Conservation (phyloP, 2,329 filamentous ascomycete species). For the Ilyonectria sp. region DNA sequence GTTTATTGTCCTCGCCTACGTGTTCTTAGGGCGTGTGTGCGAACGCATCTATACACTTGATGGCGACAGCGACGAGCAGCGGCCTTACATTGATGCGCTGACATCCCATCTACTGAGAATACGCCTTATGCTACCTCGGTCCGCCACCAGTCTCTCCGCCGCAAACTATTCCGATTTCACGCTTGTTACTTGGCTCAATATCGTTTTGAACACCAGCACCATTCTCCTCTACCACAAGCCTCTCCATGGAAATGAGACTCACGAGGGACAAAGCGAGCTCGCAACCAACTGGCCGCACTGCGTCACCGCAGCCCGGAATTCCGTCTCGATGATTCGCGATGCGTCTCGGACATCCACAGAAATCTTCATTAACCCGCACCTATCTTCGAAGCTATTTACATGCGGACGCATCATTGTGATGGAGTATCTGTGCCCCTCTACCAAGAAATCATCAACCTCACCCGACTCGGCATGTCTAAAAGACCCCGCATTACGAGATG, state of each 20-base stretch:
- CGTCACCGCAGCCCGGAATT: conserved; percentile 38
- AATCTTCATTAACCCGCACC: conserved; percentile 39
- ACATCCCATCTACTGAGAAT: conserved; percentile 34
- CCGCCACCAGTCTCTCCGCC: conserved; percentile 39
- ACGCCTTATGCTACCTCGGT: conserved; percentile 43
- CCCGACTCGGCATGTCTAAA: not conserved
- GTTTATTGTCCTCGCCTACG: conserved; percentile 42
- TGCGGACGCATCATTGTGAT: conserved; percentile 36
- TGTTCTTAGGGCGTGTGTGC: conserved; percentile 40
- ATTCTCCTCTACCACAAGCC: conserved; percentile 44
- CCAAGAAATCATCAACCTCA: not conserved
- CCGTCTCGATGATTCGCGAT: conserved; percentile 38
- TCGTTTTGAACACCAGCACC: conserved; percentile 34
- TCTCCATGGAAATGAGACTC: conserved; percentile 23
- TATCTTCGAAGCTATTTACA: conserved; percentile 36
- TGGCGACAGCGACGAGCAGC: conserved; percentile 25
- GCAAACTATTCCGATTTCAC: conserved; percentile 35
- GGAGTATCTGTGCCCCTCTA: conserved; percentile 39
- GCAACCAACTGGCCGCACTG: conserved; percentile 45
- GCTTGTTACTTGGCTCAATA: conserved; percentile 42
- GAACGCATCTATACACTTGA: conserved; percentile 38
- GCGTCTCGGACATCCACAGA: conserved; percentile 31
- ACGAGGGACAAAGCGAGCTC: conserved; percentile 23
- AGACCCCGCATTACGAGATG: conserved; percentile 36
- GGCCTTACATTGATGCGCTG: conserved; percentile 31